These are phyloP conservation scores for Ephemerocybe angulata DNA, from an alignment of 768 basidiomycete species.

Conservation along the genomic window DNA sequence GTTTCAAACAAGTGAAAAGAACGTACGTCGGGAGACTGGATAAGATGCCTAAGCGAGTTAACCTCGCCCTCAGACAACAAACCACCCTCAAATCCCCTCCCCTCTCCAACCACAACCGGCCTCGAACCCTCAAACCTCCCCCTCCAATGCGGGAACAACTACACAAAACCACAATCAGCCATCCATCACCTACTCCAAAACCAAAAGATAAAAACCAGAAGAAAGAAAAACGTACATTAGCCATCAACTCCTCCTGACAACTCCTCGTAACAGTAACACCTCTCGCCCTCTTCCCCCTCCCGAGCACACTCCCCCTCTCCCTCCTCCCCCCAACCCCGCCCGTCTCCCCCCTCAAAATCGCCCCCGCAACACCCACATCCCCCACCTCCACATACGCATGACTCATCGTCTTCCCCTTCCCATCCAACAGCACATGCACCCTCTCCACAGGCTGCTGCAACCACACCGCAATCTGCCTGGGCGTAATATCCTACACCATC, in stretches of 20 bases:
- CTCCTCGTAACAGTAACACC: slow-evolving; percentile 83
- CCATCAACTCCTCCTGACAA: slow-evolving; percentile 79
- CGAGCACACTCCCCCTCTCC: slow-evolving; percentile 63
- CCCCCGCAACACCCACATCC: slow-evolving; percentile 57
- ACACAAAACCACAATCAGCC: neutral
- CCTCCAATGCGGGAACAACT: slow-evolving; percentile 81
- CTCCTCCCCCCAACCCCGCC: slow-evolving; percentile 32
- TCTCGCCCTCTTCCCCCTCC: slow-evolving; percentile 71
- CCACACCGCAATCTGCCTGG: slow-evolving; percentile 65
- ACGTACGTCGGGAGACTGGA: slow-evolving; percentile 74
- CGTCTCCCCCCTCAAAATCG: slow-evolving; percentile 60
- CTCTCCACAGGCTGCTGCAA: slow-evolving; percentile 65
- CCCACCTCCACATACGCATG: slow-evolving; percentile 80
- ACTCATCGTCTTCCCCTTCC: slow-evolving; percentile 78
- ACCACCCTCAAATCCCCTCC: slow-evolving; percentile 57
- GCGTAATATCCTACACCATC: slow-evolving; percentile 70
- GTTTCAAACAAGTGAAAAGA: neutral
- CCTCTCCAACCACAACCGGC: slow-evolving; percentile 57
- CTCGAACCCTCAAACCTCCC: slow-evolving; percentile 67
- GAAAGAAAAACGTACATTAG: slow-evolving; percentile 63
- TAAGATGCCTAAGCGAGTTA: slow-evolving; percentile 60
- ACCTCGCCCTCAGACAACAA: slow-evolving; percentile 68
- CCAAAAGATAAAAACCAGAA: slow-evolving; percentile 6
- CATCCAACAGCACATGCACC: slow-evolving; percentile 76
- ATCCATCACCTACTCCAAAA: neutral